Percentiles rank a stretch among this genome's conserved stretches.
These are phyloP conservation scores for Alliaria petiolata DNA, from an alignment of 345 rosid genomes.

Conservation along the genomic window DNA sequence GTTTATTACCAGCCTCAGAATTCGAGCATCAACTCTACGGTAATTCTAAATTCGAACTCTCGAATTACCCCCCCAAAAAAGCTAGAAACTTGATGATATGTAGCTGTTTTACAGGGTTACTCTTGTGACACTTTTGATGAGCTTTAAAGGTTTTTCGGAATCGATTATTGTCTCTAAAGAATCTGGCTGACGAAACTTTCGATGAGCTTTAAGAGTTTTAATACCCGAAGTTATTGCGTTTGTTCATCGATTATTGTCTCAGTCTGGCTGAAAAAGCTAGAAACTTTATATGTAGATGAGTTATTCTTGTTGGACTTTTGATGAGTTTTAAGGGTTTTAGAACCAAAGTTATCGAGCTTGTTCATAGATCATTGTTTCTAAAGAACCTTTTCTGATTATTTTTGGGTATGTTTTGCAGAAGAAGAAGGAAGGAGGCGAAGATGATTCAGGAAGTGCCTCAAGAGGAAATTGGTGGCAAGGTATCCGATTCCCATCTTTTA, in stretches of 20 bases:
- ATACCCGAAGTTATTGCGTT: too few relatives aligned
- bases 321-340: neutral
- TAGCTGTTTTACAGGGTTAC: neutral
- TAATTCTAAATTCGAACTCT: neutral
- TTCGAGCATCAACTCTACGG: constrained; percentile 46
- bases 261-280: neutral
- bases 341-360: too few relatives aligned
- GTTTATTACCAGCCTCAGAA: constrained; percentile 42
- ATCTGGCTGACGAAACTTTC: neutral
- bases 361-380: neutral
- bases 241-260: too few relatives aligned
- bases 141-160: neutral
- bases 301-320: neutral
- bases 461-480: constrained; percentile 99
- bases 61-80: too few relatives aligned
- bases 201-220: too few relatives aligned
- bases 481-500: constrained; percentile 17
- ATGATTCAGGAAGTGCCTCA: constrained; percentile 72
- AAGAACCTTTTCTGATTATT: neutral
- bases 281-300: neutral
- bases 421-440: constrained; percentile 65
- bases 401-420: constrained; percentile 29
- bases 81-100: neutral
- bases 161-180: neutral
- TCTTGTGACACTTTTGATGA: constrained; percentile 3